These are phyloP conservation scores for Didymella segeticola DNA, from an alignment of 2,329 filamentous ascomycete species.

Conservation along the genomic window DNA sequence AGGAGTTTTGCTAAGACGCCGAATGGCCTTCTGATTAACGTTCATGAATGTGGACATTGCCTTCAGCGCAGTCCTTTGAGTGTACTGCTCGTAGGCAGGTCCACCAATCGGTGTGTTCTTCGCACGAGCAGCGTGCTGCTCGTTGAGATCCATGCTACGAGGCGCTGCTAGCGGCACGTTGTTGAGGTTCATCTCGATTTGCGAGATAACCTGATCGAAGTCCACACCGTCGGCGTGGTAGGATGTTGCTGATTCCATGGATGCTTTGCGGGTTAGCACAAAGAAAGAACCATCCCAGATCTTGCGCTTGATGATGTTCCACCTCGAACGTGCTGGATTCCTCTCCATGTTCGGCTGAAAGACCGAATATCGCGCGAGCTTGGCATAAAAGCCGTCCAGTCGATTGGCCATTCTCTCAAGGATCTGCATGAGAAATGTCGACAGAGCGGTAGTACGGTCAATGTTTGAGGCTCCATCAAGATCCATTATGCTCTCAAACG, in stretches of 20 bases:
- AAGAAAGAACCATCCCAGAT: slow-evolving; percentile 62
- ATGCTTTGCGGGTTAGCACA: slow-evolving; percentile 50
- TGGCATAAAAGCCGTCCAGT: slow-evolving; percentile 60
- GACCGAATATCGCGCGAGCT: slow-evolving; percentile 58
- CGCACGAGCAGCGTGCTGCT: slow-evolving; percentile 52
- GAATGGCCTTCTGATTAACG: slow-evolving; percentile 30
- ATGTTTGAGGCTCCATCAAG: slow-evolving; percentile 50
- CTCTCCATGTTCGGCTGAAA: slow-evolving; percentile 61
- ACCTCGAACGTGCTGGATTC: slow-evolving; percentile 61
- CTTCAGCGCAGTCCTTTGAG: slow-evolving; percentile 52
- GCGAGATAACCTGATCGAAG: slow-evolving; percentile 56
- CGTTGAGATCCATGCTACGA: slow-evolving; percentile 48
- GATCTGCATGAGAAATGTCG: slow-evolving; percentile 58
- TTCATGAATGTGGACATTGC: slow-evolving; percentile 51
- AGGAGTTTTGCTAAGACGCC: slow-evolving; percentile 29
- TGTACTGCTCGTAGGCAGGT: slow-evolving; percentile 52
- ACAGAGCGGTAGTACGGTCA: slow-evolving; percentile 49
- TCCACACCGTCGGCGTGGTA: slow-evolving; percentile 43
- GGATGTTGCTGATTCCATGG: slow-evolving; percentile 11
- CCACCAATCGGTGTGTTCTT: slow-evolving; percentile 42
- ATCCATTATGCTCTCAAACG: slow-evolving; percentile 54
- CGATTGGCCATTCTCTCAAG: slow-evolving; percentile 62
- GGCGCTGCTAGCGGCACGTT: slow-evolving; percentile 23
- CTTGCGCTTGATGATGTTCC: slow-evolving; percentile 58
- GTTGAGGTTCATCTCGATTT: slow-evolving; percentile 49